Evolutionary conservation across 1,284 basidiomycete species (phyloP), one percentile per base, ranked within the genome.

Genomic region (Mycosarcoma maydis): DNA sequence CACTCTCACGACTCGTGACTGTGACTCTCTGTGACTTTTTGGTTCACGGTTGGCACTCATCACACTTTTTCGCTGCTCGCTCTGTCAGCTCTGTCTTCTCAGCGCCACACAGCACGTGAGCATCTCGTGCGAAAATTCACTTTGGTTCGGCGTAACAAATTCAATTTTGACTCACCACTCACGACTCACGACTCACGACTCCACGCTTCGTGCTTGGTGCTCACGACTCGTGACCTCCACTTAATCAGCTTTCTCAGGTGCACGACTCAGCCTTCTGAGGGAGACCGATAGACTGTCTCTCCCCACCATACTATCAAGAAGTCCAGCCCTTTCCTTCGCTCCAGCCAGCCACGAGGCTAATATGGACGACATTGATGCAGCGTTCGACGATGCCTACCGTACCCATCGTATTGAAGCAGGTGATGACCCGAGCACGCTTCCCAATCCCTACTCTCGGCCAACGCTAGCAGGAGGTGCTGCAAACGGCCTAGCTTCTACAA

Each of bases 311-410:
- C n/a, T n/a, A n/a, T n/a, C n/a, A n/a, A n/a, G n/a, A n/a, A n/a
- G n/a, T n/a, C n/a, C n/a, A n/a, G n/a, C n/a, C n/a, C n/a, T n/a
- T n/a, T n/a, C n/a, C n/a, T n/a, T n/a, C n/a, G 2, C 20, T 14
- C 10, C 19, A 24, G n/a, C 32, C 2, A 29, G 16, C 44, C 24
- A 3, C 23, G 14, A 26, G 8, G 5, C 16, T 23, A 44, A 37
- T 26, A 66, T 61, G 51, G 42, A 50, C 20, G 39, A 58, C 24
- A 66, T 70, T 4, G 58, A 69, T 29, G 57, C 51, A 20, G 71
- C 71, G 5, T 75, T 75, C 53, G 66, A 69, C 24, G 73, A 75
- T 23, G 73, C 73, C 24, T 75, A 57, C 23, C 57, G 73, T 7
- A 62, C 61, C 3, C 20, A 47, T 14, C 46, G 65, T 4, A 65